Percentiles rank a stretch among this genome's conserved stretches.
Conservation (phyloP, 768 basidiomycete genomes). For the Rhodosporidiobolus odoratus region DNA sequence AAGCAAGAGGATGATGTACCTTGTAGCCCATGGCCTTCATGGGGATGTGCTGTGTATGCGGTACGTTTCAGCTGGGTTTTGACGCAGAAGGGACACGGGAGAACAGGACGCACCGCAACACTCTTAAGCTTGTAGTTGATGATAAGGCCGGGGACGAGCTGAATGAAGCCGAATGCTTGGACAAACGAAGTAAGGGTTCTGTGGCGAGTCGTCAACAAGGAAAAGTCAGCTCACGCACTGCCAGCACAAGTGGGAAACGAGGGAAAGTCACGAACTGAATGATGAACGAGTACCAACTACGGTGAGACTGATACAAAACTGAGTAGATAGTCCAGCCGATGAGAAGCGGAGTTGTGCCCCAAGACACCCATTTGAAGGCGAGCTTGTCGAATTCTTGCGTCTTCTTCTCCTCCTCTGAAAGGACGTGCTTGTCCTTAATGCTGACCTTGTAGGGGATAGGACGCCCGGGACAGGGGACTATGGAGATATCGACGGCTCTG, state of each 20-base stretch:
- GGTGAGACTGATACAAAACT: constrained; percentile 47
- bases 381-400: constrained; percentile 93
- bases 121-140: constrained; percentile 83
- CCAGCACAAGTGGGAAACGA: too few relatives aligned
- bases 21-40: constrained; percentile 93
- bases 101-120: background rate
- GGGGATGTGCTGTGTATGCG: constrained; percentile 72
- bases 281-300: constrained; percentile 93
- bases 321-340: constrained; percentile 57
- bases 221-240: constrained; percentile 11
- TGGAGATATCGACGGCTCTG: constrained; percentile 70
- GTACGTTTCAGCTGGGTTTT: constrained; percentile 56
- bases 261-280: constrained; percentile 61
- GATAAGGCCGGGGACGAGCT: constrained; percentile 52
- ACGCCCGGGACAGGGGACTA: constrained; percentile 61
- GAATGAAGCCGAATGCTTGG: constrained; percentile 95
- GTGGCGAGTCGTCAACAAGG: background rate
- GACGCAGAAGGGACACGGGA: background rate
- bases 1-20: constrained; percentile 55
- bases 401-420: constrained; percentile 95
- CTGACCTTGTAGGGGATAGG: constrained; percentile 70
- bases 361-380: constrained; percentile 92
- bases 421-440: constrained; percentile 90
- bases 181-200: constrained; percentile 54
- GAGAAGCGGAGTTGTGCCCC: constrained; percentile 75